Evolutionary conservation across 805 yeast genomes (phyloP), one percentile per base, ranked within the genome.

Genomic region (Hanseniaspora pseudoguilliermondii): DNA sequence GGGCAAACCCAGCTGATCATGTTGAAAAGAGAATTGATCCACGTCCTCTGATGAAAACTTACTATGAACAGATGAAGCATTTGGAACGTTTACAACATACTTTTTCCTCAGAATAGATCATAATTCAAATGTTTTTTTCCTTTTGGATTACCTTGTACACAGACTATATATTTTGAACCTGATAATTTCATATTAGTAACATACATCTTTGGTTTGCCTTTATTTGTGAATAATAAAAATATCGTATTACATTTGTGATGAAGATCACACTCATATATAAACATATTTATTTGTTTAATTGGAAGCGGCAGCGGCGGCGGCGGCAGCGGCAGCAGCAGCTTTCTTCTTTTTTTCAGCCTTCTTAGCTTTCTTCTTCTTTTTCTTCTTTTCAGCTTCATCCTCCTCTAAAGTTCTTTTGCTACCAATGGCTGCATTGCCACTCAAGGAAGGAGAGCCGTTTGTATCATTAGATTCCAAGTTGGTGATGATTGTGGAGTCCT

Each of bases 1-100:
- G 97, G 97, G 72, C 75, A 61, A 75, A 82, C 57, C 85, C 86
- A 11, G 77, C 86, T 63, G 84, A 83, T 64, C 85, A 88, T 42
- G 57, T 63, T 52, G 51, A 65, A 18, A 57, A 64, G 1, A 60
- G 62, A 34, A 47, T 57, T 21, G 47, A 49, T 23, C 49, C 58
- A 16, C 51, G 41, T n/a, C 32, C 18, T 5, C 15, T 55, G n/a
- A 32, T 44, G 41, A 51, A 54, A 25, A 32, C 27, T 18, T 54
- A 47, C 29, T 47, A 41, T 55, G 46, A 55, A 49, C 40, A 58
- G 55, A 49, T 44, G 55, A 47, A 54, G 49, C 43, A 55, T 57
- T 29, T 57, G 42, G 53, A 46, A 29, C 53, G 49, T 32, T 25
- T 49, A 18, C 43, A 48, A 21, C 46, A 23, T 27, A 46, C 50